phyloP scores from a whole-genome alignment of 2,329 filamentous ascomycete genomes.

The Diaporthe vaccinii region DNA sequence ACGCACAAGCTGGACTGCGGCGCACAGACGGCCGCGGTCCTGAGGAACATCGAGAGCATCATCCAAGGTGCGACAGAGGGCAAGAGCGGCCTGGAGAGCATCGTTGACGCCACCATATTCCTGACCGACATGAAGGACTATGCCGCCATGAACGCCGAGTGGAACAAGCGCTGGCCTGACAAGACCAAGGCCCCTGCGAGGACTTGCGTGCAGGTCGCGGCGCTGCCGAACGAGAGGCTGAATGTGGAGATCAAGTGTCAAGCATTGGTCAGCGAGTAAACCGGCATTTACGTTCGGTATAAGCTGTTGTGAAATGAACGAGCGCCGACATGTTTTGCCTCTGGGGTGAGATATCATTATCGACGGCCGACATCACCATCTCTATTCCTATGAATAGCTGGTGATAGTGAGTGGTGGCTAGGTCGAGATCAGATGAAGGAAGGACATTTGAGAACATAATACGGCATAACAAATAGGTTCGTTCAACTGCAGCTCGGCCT shows the following conservation, averaged over 20 bases:
- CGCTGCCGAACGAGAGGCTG: slow-evolving; percentile 49
- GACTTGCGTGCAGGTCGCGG: slow-evolving; percentile 52
- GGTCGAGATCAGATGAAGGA: neutral
- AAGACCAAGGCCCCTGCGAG: slow-evolving; percentile 49
- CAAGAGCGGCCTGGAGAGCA: slow-evolving; percentile 47
- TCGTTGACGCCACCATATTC: slow-evolving; percentile 53
- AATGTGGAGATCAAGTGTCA: slow-evolving; percentile 52
- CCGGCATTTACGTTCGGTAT: too few relatives aligned
- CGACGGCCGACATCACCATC: neutral
- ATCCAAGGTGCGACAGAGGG: slow-evolving; percentile 49
- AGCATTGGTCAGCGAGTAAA: slow-evolving; percentile 36
- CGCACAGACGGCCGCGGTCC: slow-evolving; percentile 51
- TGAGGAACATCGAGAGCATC: slow-evolving; percentile 50
- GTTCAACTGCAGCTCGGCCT: neutral
- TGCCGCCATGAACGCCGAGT: slow-evolving; percentile 52
- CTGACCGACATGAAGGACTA: slow-evolving; percentile 51
- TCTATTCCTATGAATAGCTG: neutral
- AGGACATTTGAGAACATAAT: too few relatives aligned
- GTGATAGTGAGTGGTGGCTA: neutral
- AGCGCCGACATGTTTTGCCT: too few relatives aligned
- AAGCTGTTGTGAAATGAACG: neutral
- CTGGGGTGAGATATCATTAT: neutral
- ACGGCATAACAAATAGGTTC: neutral
- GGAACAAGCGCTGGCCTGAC: slow-evolving; percentile 52
- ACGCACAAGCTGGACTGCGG: slow-evolving; percentile 48